These are phyloP conservation scores for Aspergillus sp. DNA, from an alignment of 2,329 filamentous ascomycete species.

Conservation along the genomic window DNA sequence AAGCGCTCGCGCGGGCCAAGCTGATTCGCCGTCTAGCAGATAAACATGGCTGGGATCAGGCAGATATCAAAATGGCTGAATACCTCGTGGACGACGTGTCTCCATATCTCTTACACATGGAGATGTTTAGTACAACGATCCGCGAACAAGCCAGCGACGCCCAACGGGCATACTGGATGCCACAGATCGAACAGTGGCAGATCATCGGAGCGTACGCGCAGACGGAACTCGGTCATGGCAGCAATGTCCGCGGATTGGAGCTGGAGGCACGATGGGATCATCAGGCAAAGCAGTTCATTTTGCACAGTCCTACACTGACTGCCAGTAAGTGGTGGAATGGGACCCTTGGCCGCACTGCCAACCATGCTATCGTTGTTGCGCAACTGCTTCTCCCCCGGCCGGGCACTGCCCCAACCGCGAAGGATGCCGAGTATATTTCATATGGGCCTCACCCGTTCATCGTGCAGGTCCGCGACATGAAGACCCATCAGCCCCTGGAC, in stretches of 20 bases:
- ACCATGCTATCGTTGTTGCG: constrained; percentile 55
- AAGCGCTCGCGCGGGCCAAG: constrained; percentile 54
- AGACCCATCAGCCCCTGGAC: constrained; percentile 36
- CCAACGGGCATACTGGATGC: constrained; percentile 51
- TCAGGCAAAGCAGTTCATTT: constrained; percentile 45
- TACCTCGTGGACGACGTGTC: constrained; percentile 55
- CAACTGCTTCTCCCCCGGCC: constrained; percentile 39
- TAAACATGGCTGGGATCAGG: constrained; percentile 48
- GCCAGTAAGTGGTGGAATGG: constrained; percentile 59
- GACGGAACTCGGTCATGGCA: constrained; percentile 54
- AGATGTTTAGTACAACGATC: constrained; percentile 54
- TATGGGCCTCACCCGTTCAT: constrained; percentile 55
- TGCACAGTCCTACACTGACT: constrained; percentile 53
- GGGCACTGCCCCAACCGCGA: background rate
- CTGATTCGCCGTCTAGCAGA: constrained; percentile 47
- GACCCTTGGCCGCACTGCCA: constrained; percentile 53
- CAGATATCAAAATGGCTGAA: constrained; percentile 53
- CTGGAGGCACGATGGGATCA: constrained; percentile 49
- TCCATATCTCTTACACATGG: constrained; percentile 52
- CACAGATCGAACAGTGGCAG: constrained; percentile 49
- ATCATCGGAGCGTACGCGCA: constrained; percentile 55
- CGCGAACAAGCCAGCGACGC: constrained; percentile 50
- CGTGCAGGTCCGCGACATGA: constrained; percentile 45
- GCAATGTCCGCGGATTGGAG: constrained; percentile 53
- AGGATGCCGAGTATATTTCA: constrained; percentile 34